A percentile compares a stretch with the other conserved stretches of the same genome.
Conservation (phyloP, 305 asterid genomes). For the Fraxinus xanthoxyloides region DNA sequence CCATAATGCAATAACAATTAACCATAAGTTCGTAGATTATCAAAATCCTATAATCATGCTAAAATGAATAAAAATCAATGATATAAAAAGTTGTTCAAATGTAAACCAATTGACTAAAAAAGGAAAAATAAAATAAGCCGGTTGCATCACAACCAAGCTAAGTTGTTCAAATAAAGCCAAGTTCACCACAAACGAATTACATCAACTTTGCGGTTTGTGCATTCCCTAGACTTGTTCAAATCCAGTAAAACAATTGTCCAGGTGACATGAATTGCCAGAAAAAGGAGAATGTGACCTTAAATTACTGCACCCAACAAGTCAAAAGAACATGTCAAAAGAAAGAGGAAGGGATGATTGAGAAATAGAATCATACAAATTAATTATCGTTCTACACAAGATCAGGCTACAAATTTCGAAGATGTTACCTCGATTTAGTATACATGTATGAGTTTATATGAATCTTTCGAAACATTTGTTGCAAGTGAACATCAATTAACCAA, state of each 20-base stretch:
- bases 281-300: not conserved
- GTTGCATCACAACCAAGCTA: not conserved
- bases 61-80: not conserved
- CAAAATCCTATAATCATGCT: not conserved
- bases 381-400: not conserved
- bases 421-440: not conserved
- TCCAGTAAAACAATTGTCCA: not conserved
- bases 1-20: not conserved
- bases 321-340: not conserved
- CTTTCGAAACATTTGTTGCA: not conserved
- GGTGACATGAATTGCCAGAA: slow-evolving; percentile 4
- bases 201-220: not conserved
- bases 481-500: not conserved
- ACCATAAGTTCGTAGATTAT: not conserved
- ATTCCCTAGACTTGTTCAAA: not conserved
- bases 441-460: not conserved
- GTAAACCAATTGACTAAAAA: not conserved
- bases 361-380: not conserved
- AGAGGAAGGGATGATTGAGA: not conserved
- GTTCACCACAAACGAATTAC: not conserved
- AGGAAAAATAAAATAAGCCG: not conserved
- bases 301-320: not conserved
- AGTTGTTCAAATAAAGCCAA: not conserved
- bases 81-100: not conserved
- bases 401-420: not conserved